A percentile compares a stretch with the other conserved stretches of the same genome.
Evolutionary conservation across 352 stramenopile genomes (phyloP).

Genomic region (Pythium phragmitis): DNA sequence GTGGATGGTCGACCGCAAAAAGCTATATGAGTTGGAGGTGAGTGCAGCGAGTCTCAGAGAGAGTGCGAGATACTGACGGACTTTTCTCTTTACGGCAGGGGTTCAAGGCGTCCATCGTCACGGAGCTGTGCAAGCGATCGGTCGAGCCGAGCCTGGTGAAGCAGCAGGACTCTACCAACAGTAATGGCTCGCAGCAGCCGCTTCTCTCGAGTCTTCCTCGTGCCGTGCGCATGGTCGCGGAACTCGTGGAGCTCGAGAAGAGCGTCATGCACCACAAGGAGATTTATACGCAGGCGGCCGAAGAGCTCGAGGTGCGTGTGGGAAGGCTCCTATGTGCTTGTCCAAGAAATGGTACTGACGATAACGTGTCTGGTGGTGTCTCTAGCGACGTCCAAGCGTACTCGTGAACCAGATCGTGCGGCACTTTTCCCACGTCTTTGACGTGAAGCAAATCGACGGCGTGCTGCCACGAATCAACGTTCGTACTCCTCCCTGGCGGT

Average conservation of each 20-base stretch:
- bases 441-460: slow-evolving; percentile 81
- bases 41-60: neutral
- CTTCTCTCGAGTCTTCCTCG: slow-evolving; percentile 48
- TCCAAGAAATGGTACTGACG: neutral
- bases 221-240: slow-evolving; percentile 65
- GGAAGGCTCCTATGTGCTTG: neutral
- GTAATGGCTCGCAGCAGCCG: slow-evolving; percentile 14
- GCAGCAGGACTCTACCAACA: slow-evolving; percentile 9
- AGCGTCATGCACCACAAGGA: slow-evolving; percentile 75
- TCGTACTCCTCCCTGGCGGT: slow-evolving; percentile 2
- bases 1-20: slow-evolving; percentile 60
- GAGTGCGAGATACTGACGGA: neutral
- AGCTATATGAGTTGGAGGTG: slow-evolving; percentile 60
- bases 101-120: slow-evolving; percentile 59
- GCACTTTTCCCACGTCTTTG: slow-evolving; percentile 88
- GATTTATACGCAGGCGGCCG: slow-evolving; percentile 78
- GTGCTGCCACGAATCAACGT: slow-evolving; percentile 92
- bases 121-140: slow-evolving; percentile 60
- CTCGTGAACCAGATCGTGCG: slow-evolving; percentile 86
- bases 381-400: slow-evolving; percentile 66
- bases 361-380: neutral
- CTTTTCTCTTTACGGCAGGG: slow-evolving; percentile 14
- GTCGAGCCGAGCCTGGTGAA: slow-evolving; percentile 45
- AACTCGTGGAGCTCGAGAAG: slow-evolving; percentile 85
- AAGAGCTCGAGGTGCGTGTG: slow-evolving; percentile 65